Base-by-base conservation (phyloP, 2,329 filamentous ascomycete species). In the Botrytis squamosa region DNA sequence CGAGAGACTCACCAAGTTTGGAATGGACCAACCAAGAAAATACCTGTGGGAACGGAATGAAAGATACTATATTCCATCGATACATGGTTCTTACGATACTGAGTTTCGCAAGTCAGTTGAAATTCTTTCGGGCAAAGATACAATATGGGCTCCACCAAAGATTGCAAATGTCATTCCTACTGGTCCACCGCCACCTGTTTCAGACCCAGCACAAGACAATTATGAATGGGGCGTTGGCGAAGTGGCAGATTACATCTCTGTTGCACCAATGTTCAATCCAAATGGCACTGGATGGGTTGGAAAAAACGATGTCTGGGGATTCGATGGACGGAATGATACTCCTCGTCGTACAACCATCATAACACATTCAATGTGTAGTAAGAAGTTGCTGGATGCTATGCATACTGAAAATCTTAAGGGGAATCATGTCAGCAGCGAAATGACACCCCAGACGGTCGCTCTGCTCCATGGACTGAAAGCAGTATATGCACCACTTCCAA, bases 181-280 rank as follows among this genome's bases (percentile, higher is more conserved):
- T 40, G 91, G 91, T 20, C 91, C 89, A 10, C 85, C 86, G 65
- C 91, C 91, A 12, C 90, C 91, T 0, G 86, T 86, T 3, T 81
- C 84, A 0, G 87, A 87, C 59, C 85, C 89, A 22, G 83, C 86
- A 66, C 82, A 87, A n/a, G 92, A 94, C 78, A 84, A 91, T 74
- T 93, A 92, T 81, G 83, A 89, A 80, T 94, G 92, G 92, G 92
- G 92, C 74, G 89, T 93, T 2, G 92, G 90, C 64, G 92, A 94
- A 81, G 90, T 93, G 75, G 91, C 92, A 10, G 92, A 94, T 80
- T 86, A 92, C 74, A 90, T 80, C 38, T 76, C 79, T 4, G 72
- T 95, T 76, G 89, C 91, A 46, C 93, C 93, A n/a, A 92, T 95
- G 75, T 94, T 95, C 83, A 90, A 95, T 79, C 90, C 91, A 0